Conservation (phyloP, 2,329 filamentous ascomycete genomes). For the Monilinia fructigena region DNA sequence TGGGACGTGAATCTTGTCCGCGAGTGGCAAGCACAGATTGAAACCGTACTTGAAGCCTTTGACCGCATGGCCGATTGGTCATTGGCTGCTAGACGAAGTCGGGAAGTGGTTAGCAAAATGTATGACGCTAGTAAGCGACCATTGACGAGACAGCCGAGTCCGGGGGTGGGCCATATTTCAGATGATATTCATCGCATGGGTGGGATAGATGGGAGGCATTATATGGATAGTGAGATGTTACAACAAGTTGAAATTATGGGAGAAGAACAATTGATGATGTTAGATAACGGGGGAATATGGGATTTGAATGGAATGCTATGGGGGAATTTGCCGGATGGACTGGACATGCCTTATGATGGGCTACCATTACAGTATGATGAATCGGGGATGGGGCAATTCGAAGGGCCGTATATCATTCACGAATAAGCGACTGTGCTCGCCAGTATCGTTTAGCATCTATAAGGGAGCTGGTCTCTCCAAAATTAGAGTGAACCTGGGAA, state of each 20-base stretch:
- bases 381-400: constrained; percentile 5
- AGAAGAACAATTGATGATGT: constrained; percentile 44
- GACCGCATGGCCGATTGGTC: constrained; percentile 66
- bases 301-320: constrained; percentile 58
- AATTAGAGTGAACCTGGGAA: not conserved
- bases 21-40: constrained; percentile 56
- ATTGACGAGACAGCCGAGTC: constrained; percentile 37
- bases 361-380: constrained; percentile 27
- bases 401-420: constrained; percentile 14
- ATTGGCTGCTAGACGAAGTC: constrained; percentile 58
- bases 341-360: constrained; percentile 39
- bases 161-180: constrained; percentile 40
- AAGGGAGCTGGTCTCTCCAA: constrained; percentile 3
- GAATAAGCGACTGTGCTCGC: not conserved
- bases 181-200: constrained; percentile 21
- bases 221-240: constrained; percentile 42
- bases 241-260: constrained; percentile 47
- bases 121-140: constrained; percentile 52
- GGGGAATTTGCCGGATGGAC: constrained; percentile 46
- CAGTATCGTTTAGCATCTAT: not conserved
- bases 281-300: constrained; percentile 56
- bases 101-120: constrained; percentile 63
- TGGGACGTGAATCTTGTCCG: constrained; percentile 38
- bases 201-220: constrained; percentile 22
- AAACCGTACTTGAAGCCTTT: constrained; percentile 58